Percentiles rank a stretch among this genome's conserved stretches.
Conservation (phyloP, 768 basidiomycete genomes). For the Agrocybe chaxingu region DNA sequence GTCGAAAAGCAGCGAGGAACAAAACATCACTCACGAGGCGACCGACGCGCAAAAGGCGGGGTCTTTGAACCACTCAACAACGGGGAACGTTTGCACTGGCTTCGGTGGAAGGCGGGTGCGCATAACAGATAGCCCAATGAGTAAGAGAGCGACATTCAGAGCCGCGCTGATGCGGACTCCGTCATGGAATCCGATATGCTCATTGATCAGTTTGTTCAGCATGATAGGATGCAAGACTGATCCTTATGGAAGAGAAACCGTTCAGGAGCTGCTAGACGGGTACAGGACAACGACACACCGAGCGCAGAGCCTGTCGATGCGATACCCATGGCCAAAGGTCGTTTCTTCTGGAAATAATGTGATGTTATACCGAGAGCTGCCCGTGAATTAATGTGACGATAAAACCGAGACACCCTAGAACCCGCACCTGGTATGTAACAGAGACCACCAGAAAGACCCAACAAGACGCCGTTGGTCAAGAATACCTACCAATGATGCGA, state of each 20-base stretch:
- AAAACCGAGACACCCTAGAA: neutral
- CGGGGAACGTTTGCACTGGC: slow-evolving; percentile 16
- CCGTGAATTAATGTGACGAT: neutral
- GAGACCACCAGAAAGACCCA: slow-evolving; percentile 47
- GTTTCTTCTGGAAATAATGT: slow-evolving; percentile 48
- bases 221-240: slow-evolving; percentile 57
- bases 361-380: slow-evolving; percentile 42
- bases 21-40: slow-evolving; percentile 5
- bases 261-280: neutral
- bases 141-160: slow-evolving; percentile 29
- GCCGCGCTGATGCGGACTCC: slow-evolving; percentile 37
- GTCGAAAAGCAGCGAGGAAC: neutral
- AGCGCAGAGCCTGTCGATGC: slow-evolving; percentile 31
- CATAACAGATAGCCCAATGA: slow-evolving; percentile 31
- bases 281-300: slow-evolving; percentile 15
- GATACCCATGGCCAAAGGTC: slow-evolving; percentile 51
- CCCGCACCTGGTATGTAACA: slow-evolving; percentile 36
- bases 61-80: slow-evolving; percentile 27
- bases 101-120: slow-evolving; percentile 33
- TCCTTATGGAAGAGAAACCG: slow-evolving; percentile 24
- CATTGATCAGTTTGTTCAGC: slow-evolving; percentile 45
- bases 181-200: slow-evolving; percentile 34
- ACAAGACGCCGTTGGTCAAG: slow-evolving; percentile 45
- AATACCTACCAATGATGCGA: slow-evolving; percentile 37
- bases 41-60: slow-evolving; percentile 14